Conservation (phyloP, 2,329 filamentous ascomycete species). For the Alternaria viburni region DNA sequence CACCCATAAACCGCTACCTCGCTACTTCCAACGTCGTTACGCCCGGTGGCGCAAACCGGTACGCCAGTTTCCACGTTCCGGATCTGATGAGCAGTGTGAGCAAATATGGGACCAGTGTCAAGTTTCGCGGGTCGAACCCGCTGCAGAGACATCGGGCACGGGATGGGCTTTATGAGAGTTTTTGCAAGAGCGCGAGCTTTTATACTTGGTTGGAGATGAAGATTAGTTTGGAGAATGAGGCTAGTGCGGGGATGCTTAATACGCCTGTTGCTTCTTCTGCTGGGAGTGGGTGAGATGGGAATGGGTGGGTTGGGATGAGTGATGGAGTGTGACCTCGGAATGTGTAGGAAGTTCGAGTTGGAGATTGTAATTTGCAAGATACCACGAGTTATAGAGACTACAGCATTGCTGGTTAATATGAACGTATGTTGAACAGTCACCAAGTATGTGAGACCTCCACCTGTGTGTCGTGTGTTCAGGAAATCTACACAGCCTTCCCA, state of each 20-base stretch:
- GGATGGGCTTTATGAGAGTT: slow-evolving; percentile 47
- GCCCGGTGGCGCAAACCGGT: slow-evolving; percentile 45
- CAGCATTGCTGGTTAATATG: neutral
- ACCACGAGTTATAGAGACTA: neutral
- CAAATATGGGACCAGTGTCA: slow-evolving; percentile 49
- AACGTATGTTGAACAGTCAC: neutral
- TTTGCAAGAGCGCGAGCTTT: slow-evolving; percentile 49
- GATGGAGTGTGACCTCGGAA: neutral
- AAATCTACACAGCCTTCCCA: too few species aligned
- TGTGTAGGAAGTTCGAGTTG: neutral
- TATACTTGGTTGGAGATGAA: slow-evolving; percentile 54
- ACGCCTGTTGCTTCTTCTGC: neutral
- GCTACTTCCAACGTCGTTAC: slow-evolving; percentile 45
- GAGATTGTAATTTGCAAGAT: neutral
- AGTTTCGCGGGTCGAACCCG: slow-evolving; percentile 46
- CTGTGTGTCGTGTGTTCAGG: too few species aligned
- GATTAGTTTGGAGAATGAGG: slow-evolving; percentile 49
- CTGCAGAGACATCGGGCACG: slow-evolving; percentile 46
- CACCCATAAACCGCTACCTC: slow-evolving; percentile 50
- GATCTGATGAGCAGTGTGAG: slow-evolving; percentile 47
- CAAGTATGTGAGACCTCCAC: too few species aligned
- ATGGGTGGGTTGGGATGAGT: neutral
- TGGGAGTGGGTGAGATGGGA: neutral
- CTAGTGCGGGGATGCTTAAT: slow-evolving; percentile 44
- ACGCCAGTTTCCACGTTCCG: slow-evolving; percentile 47